A percentile compares a stretch with the other conserved stretches of the same genome.
phyloP scores from a whole-genome alignment of 2,329 filamentous ascomycete genomes.

The Colletotrichum sp. region DNA sequence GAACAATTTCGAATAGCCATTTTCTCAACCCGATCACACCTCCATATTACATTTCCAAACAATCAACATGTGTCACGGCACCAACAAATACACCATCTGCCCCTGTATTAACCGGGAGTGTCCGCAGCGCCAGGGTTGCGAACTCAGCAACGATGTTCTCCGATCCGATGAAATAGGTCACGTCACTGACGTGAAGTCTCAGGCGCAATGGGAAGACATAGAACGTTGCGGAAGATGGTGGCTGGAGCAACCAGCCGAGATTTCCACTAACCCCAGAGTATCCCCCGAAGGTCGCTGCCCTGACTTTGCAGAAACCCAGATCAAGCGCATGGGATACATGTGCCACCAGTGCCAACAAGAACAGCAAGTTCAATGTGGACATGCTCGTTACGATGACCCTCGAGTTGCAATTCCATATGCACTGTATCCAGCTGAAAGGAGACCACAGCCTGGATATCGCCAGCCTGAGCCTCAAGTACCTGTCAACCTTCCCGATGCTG shows the following conservation, averaged over 20 bases:
- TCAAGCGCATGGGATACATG: not conserved
- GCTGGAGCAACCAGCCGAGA: not conserved
- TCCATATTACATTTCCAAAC: not conserved
- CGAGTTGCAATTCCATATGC: not conserved
- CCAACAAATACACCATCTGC: not conserved
- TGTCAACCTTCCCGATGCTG: not conserved
- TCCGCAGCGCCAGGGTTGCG: not conserved
- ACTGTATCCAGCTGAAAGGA: not conserved
- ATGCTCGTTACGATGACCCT: not conserved
- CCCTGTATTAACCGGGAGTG: not conserved
- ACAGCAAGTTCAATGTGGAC: not conserved
- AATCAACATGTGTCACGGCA: not conserved
- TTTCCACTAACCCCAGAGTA: not conserved
- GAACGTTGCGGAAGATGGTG: not conserved
- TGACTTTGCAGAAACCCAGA: not conserved
- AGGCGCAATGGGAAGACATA: not conserved
- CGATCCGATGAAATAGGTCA: not conserved
- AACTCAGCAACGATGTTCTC: not conserved
- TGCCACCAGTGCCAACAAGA: not conserved
- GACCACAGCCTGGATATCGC: not conserved
- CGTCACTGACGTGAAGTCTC: not conserved
- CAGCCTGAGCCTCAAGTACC: not conserved
- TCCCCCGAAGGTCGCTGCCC: not conserved
- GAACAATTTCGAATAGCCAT: not conserved
- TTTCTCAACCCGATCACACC: not conserved